phyloP scores from a whole-genome alignment of 371 early-diverging fungal genomes.

The Mortierella sp. region DNA sequence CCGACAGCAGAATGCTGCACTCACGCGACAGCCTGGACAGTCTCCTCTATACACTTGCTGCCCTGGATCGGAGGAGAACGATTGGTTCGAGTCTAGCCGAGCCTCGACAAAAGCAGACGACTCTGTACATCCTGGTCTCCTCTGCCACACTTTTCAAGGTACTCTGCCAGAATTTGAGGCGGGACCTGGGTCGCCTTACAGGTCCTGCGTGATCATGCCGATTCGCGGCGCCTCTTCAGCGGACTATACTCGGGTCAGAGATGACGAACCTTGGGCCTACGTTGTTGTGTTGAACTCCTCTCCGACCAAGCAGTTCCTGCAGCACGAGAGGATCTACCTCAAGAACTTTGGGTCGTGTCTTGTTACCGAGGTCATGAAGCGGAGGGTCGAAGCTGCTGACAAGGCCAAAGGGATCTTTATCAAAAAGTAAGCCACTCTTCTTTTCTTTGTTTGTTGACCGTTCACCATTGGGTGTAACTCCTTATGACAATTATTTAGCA shows the following conservation, averaged over 20 bases:
- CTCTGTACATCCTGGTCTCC: constrained; percentile 2
- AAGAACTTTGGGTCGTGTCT: constrained; percentile 58
- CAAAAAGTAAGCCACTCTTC: constrained; percentile 25
- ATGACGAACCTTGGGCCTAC: constrained; percentile 46
- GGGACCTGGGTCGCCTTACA: constrained; percentile 23
- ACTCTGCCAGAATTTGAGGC: constrained; percentile 32
- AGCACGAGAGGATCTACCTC: constrained; percentile 56
- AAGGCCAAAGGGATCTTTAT: constrained; percentile 57
- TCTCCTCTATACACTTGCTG: constrained; percentile 19
- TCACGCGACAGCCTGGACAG: background rate
- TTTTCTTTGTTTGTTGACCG: background rate
- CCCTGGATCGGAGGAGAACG: constrained; percentile 22
- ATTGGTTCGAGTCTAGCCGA: background rate
- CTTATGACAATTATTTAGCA: background rate
- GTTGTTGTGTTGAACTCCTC: constrained; percentile 50
- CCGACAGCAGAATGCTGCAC: constrained; percentile 20
- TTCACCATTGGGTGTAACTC: background rate
- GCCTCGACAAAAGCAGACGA: background rate
- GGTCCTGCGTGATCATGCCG: constrained; percentile 54
- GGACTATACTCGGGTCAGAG: constrained; percentile 1
- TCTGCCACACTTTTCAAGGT: constrained; percentile 55
- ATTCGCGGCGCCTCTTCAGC: constrained; percentile 40
- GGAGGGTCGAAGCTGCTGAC: constrained; percentile 57
- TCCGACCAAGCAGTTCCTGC: constrained; percentile 42
- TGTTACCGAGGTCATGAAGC: constrained; percentile 56